Conservation (phyloP, 176 grass and related monocot genomes). For the Chrysopogon serrulatus region DNA sequence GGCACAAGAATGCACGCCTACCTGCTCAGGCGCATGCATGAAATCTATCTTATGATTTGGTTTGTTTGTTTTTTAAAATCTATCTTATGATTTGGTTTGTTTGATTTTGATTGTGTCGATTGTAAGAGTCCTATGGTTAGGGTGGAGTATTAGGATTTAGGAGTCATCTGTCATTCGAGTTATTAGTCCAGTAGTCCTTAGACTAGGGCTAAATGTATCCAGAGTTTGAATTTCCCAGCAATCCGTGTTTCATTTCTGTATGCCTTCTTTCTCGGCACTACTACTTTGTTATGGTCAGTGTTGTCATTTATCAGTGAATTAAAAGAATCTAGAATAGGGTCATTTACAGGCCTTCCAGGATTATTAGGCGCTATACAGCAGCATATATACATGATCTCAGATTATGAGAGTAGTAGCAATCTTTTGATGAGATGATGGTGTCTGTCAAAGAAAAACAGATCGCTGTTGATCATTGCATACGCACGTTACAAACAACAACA, state of each 20-base stretch:
- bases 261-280: neutral
- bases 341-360: neutral
- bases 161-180: neutral
- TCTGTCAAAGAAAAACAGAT: no score
- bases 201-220: neutral
- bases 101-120: neutral
- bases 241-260: neutral
- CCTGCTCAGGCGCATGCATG: neutral
- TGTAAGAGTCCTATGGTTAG: neutral
- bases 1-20: neutral
- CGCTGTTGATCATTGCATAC: neutral
- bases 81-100: neutral
- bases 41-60: neutral
- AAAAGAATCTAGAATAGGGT: neutral
- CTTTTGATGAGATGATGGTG: no score
- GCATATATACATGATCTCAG: no score
- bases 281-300: neutral
- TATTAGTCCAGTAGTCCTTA: neutral
- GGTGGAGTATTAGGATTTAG: neutral
- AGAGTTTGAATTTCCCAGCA: neutral
- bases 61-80: no score
- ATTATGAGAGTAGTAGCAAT: no score
- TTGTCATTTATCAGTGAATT: neutral
- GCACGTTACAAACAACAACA: no score
- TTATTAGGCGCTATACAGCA: neutral